These are phyloP conservation scores for Diversispora eburnea DNA, from an alignment of 192 early-diverging fungal genomes.

Conservation along the genomic window DNA sequence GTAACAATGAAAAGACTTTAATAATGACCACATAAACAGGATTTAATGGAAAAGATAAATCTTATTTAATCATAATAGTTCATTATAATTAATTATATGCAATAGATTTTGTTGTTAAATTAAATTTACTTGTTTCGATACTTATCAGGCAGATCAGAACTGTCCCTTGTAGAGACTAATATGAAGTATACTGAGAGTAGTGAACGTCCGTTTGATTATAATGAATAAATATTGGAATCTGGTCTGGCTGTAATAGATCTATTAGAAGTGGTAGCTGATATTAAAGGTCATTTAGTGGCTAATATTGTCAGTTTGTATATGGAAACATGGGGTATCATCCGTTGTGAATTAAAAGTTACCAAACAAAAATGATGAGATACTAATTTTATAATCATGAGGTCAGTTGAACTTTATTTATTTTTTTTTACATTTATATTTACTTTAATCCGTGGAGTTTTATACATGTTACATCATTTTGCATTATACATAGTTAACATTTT, in stretches of 20 bases:
- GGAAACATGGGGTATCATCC: constrained; percentile 22
- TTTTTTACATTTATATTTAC: no score
- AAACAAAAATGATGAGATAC: constrained; percentile 26
- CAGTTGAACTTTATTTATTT: no score
- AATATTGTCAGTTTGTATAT: constrained; percentile 18
- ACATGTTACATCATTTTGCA: no score
- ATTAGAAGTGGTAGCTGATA: constrained; percentile 21
- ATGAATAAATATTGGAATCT: constrained; percentile 20
- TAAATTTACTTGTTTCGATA: constrained; percentile 19
- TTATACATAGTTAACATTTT: no score
- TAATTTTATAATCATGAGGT: neutral
- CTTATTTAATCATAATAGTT: neutral
- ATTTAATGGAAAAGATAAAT: constrained; percentile 15
- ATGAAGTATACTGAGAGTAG: constrained; percentile 15
- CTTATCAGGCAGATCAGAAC: constrained; percentile 18
- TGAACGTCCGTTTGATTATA: constrained; percentile 1
- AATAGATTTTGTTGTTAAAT: constrained; percentile 10
- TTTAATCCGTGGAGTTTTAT: no score
- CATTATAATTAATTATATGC: constrained; percentile 18
- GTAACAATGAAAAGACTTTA: constrained; percentile 10
- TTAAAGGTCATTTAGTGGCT: constrained; percentile 21
- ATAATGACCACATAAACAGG: constrained; percentile 22
- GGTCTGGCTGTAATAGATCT: constrained; percentile 23
- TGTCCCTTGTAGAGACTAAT: constrained; percentile 22
- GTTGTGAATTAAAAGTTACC: constrained; percentile 14